phyloP scores from a whole-genome alignment of 1,284 basidiomycete genomes.

The Leccinum solheimii region DNA sequence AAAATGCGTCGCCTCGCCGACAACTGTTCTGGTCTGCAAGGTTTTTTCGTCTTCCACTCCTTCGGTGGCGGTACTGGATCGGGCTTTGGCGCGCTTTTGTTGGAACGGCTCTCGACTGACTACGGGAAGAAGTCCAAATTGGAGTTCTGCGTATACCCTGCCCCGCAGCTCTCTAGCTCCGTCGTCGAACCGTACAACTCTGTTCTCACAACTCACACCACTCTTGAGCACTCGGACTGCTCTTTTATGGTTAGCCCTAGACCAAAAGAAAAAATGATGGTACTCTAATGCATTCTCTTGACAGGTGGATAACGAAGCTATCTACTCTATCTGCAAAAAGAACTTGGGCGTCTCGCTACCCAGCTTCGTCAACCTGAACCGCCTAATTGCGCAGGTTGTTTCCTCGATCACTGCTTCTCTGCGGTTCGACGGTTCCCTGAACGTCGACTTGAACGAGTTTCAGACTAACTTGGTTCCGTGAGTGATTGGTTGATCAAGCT shows the following conservation, averaged over 20 bases:
- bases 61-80: constrained; percentile 99
- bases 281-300: constrained; percentile 7
- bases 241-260: constrained; percentile 83
- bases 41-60: constrained; percentile 99
- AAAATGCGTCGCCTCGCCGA: constrained; percentile 95
- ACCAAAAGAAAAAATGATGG: not conserved
- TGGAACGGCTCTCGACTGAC: constrained; percentile 95
- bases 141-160: constrained; percentile 98
- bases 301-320: constrained; percentile 94
- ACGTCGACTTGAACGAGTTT: constrained; percentile 98
- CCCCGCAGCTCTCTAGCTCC: constrained; percentile 91
- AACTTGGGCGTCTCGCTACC: constrained; percentile 87
- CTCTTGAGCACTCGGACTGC: constrained; percentile 98
- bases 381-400: constrained; percentile 97
- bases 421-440: constrained; percentile 96
- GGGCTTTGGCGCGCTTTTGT: constrained; percentile 95
- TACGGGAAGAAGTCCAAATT: constrained; percentile 99
- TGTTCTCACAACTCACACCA: constrained; percentile 97
- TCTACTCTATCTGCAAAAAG: constrained; percentile 99
- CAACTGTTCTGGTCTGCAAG: constrained; percentile 97
- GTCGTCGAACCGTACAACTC: constrained; percentile 99
- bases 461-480: constrained; percentile 97
- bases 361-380: constrained; percentile 93
- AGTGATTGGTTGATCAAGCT: constrained; percentile 35
- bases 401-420: constrained; percentile 97